Conservation (phyloP, 2,329 filamentous ascomycete species). For the Fusarium vanettenii region DNA sequence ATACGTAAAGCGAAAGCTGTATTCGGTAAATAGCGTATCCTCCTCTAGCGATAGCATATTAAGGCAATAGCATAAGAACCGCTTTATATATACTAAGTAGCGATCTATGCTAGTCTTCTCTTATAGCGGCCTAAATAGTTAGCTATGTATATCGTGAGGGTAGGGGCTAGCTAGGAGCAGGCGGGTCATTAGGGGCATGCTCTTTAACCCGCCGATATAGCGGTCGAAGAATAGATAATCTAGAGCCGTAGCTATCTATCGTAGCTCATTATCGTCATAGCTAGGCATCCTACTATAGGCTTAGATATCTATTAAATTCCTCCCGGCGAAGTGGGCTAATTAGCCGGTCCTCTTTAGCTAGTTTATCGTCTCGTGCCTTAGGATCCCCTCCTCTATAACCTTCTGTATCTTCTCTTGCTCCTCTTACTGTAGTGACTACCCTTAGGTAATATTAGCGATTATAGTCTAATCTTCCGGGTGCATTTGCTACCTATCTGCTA, state of each 20-base stretch:
- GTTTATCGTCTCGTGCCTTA: not conserved
- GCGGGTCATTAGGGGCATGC: too few species aligned
- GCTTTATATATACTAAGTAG: too few species aligned
- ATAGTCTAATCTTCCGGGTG: not conserved
- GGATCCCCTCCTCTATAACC: too few species aligned
- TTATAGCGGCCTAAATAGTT: too few species aligned
- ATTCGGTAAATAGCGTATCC: not conserved
- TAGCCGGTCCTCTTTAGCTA: not conserved
- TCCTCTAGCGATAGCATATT: not conserved
- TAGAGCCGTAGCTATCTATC: not conserved
- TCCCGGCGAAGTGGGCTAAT: not conserved
- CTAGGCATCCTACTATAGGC: not conserved
- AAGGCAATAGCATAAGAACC: too few species aligned
- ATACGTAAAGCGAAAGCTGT: not conserved
- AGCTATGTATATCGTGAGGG: too few species aligned
- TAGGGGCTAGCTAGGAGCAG: too few species aligned
- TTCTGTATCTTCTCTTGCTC: not conserved
- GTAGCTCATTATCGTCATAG: not conserved
- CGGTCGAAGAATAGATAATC: constrained; percentile 5
- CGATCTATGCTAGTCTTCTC: too few species aligned
- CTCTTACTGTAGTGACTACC: not conserved
- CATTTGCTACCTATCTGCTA: not conserved
- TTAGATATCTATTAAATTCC: not conserved
- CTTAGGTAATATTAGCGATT: not conserved
- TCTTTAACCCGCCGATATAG: too few species aligned